Percentiles rank a stretch among this genome's conserved stretches.
phyloP scores from a whole-genome alignment of 805 yeast species.

The Metschnikowia matae region DNA sequence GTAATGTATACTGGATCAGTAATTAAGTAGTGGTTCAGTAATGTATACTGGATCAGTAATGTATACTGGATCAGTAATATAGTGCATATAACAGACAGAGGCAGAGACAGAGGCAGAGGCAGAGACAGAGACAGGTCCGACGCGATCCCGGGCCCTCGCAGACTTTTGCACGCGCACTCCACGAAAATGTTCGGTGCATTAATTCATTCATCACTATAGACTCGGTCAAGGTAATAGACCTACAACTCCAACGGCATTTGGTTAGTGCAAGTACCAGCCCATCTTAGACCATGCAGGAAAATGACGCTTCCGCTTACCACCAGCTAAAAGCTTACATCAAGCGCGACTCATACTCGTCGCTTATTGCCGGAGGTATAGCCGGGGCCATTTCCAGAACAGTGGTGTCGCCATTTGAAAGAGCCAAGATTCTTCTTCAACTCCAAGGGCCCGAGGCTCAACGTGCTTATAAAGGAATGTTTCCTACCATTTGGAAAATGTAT shows the following conservation, averaged over 20 bases:
- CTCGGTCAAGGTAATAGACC: background rate
- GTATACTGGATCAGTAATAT: too few species aligned
- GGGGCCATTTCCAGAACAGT: conserved; percentile 85
- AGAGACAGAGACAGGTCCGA: background rate
- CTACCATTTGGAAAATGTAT: conserved; percentile 76
- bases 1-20: too few species aligned
- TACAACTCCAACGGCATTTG: background rate
- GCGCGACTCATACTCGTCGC: conserved; percentile 55
- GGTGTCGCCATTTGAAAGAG: conserved; percentile 93
- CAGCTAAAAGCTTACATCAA: conserved; percentile 21
- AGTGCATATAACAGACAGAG: background rate
- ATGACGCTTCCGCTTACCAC: background rate
- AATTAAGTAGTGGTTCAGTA: too few species aligned
- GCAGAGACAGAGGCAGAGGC: too few species aligned
- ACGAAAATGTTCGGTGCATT: background rate
- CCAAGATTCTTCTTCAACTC: conserved; percentile 85
- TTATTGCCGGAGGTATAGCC: conserved; percentile 69
- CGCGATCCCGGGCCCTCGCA: conserved; percentile 1
- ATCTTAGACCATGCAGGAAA: background rate
- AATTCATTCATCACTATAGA: background rate
- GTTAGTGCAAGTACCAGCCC: background rate
- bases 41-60: too few species aligned
- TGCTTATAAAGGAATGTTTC: conserved; percentile 62
- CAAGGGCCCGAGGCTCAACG: conserved; percentile 60
- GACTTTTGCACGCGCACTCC: background rate